Percentiles rank a stretch among this genome's conserved stretches.
These are phyloP conservation scores for Pascua guehoae DNA, from an alignment of 1,284 basidiomycete genomes.

Conservation along the genomic window DNA sequence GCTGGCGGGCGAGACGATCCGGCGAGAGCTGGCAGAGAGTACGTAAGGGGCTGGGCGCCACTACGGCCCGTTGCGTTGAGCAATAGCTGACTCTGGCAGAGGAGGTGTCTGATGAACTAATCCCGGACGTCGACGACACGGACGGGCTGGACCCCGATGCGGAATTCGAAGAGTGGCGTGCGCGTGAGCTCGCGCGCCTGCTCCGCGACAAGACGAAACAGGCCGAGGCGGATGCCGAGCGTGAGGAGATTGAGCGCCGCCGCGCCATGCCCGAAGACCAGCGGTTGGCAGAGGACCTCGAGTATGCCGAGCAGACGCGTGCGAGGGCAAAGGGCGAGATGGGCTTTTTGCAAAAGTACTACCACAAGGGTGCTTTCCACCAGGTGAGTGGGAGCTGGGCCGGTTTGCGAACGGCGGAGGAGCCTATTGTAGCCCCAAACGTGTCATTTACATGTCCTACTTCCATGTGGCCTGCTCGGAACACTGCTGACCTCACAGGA, in stretches of 20 bases:
- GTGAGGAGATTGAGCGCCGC: slow-evolving; percentile 83
- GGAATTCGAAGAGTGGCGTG: slow-evolving; percentile 94
- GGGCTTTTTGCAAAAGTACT: slow-evolving; percentile 95
- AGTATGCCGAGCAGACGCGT: slow-evolving; percentile 71
- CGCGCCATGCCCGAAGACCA: slow-evolving; percentile 89
- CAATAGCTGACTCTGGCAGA: slow-evolving; percentile 53
- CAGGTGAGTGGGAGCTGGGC: slow-evolving; percentile 63
- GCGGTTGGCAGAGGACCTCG: slow-evolving; percentile 82
- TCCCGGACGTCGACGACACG: slow-evolving; percentile 89
- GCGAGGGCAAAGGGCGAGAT: slow-evolving; percentile 62
- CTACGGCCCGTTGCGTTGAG: too few species aligned
- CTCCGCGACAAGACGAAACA: slow-evolving; percentile 86
- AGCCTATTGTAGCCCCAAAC: too few species aligned
- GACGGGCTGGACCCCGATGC: slow-evolving; percentile 84
- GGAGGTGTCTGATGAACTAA: slow-evolving; percentile 68
- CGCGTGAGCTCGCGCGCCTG: slow-evolving; percentile 85
- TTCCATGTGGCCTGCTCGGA: neutral
- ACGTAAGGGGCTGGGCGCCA: slow-evolving; percentile 4
- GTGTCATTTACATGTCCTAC: too few species aligned
- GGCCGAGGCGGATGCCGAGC: slow-evolving; percentile 70
- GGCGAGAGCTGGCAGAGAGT: slow-evolving; percentile 47
- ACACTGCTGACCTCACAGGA: slow-evolving; percentile 57
- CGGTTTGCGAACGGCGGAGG: too few species aligned
- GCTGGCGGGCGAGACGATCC: slow-evolving; percentile 47
- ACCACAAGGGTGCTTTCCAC: slow-evolving; percentile 99